Base-by-base conservation (phyloP, 2,329 filamentous ascomycete genomes). In the Cercospora sp. region DNA sequence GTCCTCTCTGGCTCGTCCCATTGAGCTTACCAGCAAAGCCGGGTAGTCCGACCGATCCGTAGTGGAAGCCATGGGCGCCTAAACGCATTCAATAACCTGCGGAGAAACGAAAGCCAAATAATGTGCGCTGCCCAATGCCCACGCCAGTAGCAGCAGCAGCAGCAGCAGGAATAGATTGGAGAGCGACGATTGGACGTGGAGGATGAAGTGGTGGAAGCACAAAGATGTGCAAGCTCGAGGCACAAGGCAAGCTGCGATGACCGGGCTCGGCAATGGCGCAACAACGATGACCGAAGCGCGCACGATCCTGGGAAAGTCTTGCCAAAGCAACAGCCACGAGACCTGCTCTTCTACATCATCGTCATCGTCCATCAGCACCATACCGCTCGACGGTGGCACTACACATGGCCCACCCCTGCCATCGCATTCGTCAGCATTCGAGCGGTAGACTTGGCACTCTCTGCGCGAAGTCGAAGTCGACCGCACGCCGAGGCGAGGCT, bases 21-120 rank as follows among this genome's bases (percentile, higher is more conserved):
- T 45, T 26, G 63, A 39, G 53, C 91, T 85, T 86, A 97, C 94
- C 90, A 97, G 90, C 87, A 98, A 90, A 75, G 89, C 90, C 80
- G 94, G 93, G 85, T 98, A 98, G 82, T 97, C 94, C 81, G 91
- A 86, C 82, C 93, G 89, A 79, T 91, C 90, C 77, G 94, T 87
- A 53, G 18, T 57, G 42, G 30, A 33, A 51, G 45, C 62, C 48
- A 64, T 63, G 61, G 23, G 30, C 30, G 31, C 8, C 33, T 31
- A 36, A 36, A 28, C 12, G 28, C 30, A 58, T 12, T 26, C 45
- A 18, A 68, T 23, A 68, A 36, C 31, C 48, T 65, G 51, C 60
- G 63, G 63, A 59, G 53, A 18, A 60, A 60, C 58, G 66, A 65
- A 65, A 65, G 63, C 31, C 26, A 28, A 33, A 58, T 8, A 58